Evolutionary conservation across 257 asterid genomes (phyloP).

Genomic region (Jaltomata sinuosa): DNA sequence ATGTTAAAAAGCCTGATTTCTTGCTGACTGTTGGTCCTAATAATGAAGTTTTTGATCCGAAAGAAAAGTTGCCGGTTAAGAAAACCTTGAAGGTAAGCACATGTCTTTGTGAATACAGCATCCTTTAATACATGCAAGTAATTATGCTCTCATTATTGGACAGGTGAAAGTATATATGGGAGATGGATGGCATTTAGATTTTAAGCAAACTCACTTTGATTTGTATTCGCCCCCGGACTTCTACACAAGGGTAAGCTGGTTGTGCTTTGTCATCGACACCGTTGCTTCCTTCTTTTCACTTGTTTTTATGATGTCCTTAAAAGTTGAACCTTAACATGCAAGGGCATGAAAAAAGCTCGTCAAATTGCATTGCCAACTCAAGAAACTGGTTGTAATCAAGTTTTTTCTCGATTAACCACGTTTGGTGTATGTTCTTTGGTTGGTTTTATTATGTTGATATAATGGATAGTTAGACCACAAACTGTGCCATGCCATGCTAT

Average conservation of each 20-base stretch:
- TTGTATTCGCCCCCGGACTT: slow-evolving; percentile 82
- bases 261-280: background rate
- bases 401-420: no score
- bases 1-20: slow-evolving; percentile 72
- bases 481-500: background rate
- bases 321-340: background rate
- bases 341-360: background rate
- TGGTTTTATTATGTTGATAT: no score
- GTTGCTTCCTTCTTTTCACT: background rate
- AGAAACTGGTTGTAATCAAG: background rate
- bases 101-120: background rate
- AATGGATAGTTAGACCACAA: no score
- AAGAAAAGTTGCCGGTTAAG: slow-evolving; percentile 38
- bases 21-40: slow-evolving; percentile 38
- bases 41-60: slow-evolving; percentile 42
- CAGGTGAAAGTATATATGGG: slow-evolving; percentile 89
- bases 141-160: background rate
- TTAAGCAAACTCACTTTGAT: slow-evolving; percentile 85
- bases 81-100: slow-evolving; percentile 52
- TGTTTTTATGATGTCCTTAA: background rate
- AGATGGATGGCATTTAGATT: slow-evolving; percentile 93
- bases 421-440: no score
- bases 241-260: slow-evolving; percentile 56
- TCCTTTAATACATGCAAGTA: background rate
- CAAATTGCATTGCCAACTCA: background rate